Evolutionary conservation across 1,284 basidiomycete genomes (phyloP), one percentile per base, ranked within the genome.

Genomic region (Moesziomyces sp.): DNA sequence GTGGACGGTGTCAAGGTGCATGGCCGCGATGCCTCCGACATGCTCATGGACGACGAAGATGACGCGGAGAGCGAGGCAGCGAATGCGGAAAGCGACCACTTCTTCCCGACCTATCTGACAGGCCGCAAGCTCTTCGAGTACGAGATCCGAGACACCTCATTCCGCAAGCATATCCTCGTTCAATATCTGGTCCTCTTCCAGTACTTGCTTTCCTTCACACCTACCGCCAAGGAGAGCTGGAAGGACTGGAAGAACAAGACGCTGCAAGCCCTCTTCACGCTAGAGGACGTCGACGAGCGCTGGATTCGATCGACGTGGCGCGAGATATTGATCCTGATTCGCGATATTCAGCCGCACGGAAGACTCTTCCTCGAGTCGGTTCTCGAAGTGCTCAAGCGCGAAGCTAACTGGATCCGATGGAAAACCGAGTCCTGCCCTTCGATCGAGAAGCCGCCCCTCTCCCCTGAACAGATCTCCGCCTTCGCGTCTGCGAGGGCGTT

Each of bases 31-130:
- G 30, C 19, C 2, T 46, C 53, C 3, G 58, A 64, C 34, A 59
- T 46, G 13, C 55, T 53, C 50, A 35, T 42, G 26, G 68, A 67
- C 0, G 40, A 43, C 11, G 49, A 40, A 11, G 52, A 44, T 19
- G 38, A 47, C 18, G 40, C 10, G 18, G 63, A 55, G 4, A 54
- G 44, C 28, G 53, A 52, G 5, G 51, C 43, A 14, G 46, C 34
- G 3, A 66, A 76, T n/a, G 74, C 74, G 18, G 84, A 84, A 35
- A 89, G 87, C 14, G 69, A 58, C 72, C 93, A 93, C 82, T 94
- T 94, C 85, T 95, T 94, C 80, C 93, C 93, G 14, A 94, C 94
- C 81, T 94, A 92, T 84, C 86, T 96, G 46, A 94, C 93, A 0
- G 93, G 90, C 62, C 90, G 92, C 0, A 92, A 93, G 47, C 86